phyloP scores from a whole-genome alignment of 306 rosid species.

The Mimosa pudica region DNA sequence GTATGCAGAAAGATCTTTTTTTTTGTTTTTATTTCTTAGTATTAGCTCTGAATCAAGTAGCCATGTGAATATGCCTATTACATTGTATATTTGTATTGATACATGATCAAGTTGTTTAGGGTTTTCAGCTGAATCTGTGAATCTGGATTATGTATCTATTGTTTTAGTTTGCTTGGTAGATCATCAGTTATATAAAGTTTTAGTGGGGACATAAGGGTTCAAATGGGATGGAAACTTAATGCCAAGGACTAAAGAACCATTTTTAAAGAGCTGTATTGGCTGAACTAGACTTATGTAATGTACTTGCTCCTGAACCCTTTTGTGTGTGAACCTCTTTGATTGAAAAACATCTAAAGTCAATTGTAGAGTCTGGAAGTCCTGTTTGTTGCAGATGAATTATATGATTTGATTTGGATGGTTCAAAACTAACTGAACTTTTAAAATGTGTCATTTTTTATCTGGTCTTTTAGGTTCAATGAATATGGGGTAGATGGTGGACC shows the following conservation, averaged over 20 bases:
- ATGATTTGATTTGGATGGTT: constrained; percentile 3
- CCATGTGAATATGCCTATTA: background rate
- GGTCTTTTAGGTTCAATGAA: constrained; percentile 44
- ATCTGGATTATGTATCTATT: background rate
- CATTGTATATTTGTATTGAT: background rate
- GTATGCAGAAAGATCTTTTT: background rate
- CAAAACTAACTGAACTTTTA: background rate
- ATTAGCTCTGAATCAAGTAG: background rate
- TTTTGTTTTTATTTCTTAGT: background rate
- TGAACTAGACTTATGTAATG: background rate
- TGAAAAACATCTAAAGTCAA: background rate
- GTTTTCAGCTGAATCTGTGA: background rate
- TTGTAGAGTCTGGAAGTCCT: background rate
- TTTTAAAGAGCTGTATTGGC: background rate
- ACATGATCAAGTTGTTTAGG: background rate
- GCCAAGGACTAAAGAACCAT: background rate
- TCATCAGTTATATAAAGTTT: background rate
- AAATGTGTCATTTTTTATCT: constrained; percentile 4
- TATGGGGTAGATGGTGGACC: constrained; percentile 60
- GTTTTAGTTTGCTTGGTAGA: constrained; percentile 16
- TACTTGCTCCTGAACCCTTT: background rate
- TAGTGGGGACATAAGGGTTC: background rate
- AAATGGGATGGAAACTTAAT: background rate
- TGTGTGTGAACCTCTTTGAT: background rate
- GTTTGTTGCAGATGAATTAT: background rate